A percentile compares a stretch with the other conserved stretches of the same genome.
phyloP scores from a whole-genome alignment of 2,329 filamentous ascomycete species.

The Exophiala alcalophila region DNA sequence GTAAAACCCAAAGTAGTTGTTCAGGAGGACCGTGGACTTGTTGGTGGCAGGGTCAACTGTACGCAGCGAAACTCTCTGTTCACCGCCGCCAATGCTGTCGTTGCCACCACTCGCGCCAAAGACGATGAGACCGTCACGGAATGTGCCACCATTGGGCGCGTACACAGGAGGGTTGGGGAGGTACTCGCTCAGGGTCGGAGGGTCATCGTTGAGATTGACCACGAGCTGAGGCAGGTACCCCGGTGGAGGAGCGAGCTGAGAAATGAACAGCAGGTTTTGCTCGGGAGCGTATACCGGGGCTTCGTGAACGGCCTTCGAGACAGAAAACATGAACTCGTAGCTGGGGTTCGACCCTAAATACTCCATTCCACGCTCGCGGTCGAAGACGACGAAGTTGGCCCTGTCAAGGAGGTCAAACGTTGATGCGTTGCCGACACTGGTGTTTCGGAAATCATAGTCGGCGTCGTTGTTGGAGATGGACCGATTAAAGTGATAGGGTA shows the following conservation, averaged over 20 bases:
- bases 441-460: conserved; percentile 34
- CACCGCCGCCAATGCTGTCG: conserved; percentile 36
- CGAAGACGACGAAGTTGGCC: conserved; percentile 42
- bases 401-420: conserved; percentile 34
- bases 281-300: conserved; percentile 43
- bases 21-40: conserved; percentile 42
- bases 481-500: conserved; percentile 42
- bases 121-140: conserved; percentile 41
- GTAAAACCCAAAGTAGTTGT: conserved; percentile 49
- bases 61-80: conserved; percentile 43
- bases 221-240: conserved; percentile 41
- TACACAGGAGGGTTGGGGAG: conserved; percentile 45
- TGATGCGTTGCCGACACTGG: conserved; percentile 36
- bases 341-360: conserved; percentile 39
- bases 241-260: conserved; percentile 38
- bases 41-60: conserved; percentile 47
- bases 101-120: conserved; percentile 42
- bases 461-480: conserved; percentile 30
- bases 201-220: conserved; percentile 44
- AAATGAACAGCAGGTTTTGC: conserved; percentile 43
- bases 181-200: conserved; percentile 38
- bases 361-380: conserved; percentile 37
- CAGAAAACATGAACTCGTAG: conserved; percentile 40
- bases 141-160: conserved; percentile 43
- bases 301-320: conserved; percentile 42